Base-by-base conservation (phyloP, 139 green algal genomes). In the Monoraphidium neglectum region DNA sequence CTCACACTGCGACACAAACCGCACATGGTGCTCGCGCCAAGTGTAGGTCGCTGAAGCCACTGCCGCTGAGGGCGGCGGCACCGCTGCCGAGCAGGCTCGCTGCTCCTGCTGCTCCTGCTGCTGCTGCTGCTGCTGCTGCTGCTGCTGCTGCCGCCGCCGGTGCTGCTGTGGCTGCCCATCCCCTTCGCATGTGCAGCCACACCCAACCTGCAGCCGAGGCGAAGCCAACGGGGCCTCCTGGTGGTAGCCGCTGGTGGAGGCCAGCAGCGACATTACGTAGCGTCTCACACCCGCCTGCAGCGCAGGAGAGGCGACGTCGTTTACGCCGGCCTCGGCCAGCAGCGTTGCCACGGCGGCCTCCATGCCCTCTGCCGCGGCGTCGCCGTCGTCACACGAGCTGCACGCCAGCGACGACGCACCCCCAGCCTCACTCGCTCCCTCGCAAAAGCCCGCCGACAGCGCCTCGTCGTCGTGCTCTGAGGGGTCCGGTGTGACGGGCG, bases 61-160 rank as follows among this genome's bases (percentile, higher is more conserved):
- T 99, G 95, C 85, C 98, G 95, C 84, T 99, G 95, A 77, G 93
- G 98, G 72, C 93, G 88, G 6, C 89, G 92, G 26, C 40, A 51
- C 67, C 93, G 84, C 2, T 72, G 51, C 28, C 81, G 49, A 5
- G 13, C 12, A 5, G 13, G 56, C 56, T 63, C 61, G 26, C 26
- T 63, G 56, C 56, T 32, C 5, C 56, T 63, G 26, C 26, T 36
- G 56, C 26, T 63, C 26, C n/a, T 75, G 53, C 68, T 77, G 67
- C 57, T 70, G 68, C 62, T 72, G 63, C 59, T 53, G 76, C 35
- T 61, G 32, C 2, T 79, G 33, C 30, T 53, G 68, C 68, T 74
- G 65, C 36, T 1, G 40, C 28, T 49, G 18, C 56, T 35, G 30
- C 60, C 62, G 60, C 79, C 61, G 61, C 21, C 38, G 32, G 49